Base-by-base conservation (phyloP, 2,329 filamentous ascomycete species). In the Cladophialophora bantiana region DNA sequence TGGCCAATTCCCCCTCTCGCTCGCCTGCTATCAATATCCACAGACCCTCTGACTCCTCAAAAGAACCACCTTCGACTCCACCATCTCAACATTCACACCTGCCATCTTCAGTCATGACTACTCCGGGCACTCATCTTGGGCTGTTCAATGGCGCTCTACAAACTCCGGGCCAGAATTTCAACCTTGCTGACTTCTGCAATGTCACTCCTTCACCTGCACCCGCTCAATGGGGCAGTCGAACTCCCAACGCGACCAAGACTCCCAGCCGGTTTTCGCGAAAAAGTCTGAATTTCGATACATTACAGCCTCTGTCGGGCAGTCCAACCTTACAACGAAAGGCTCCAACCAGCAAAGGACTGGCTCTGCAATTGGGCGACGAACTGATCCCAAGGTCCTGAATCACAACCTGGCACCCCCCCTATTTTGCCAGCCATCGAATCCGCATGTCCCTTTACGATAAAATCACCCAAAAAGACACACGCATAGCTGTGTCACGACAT, bases 101-200 rank as follows among this genome's bases (percentile, higher is more conserved):
- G 53, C 81, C 82, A 58, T 82, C 84, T 62, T 75, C 81, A 58
- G 75, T 83, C 52, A 78, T 88, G 62, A 83, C 85, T 35, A 88
- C 86, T 12, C 83, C 86, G 83, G 71, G 91, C 87, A 60, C 83
- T 91, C 71, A 69, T 55, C 59, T 73, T 31, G 69, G 93, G 88
- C 26, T 96, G 88, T 64, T 96, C 89, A 32, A 93, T 94, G 87
- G 94, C 95, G 87, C 89, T 53, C 84, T 85, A 57, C 85, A 89
- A 59, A 98, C 94, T 0, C 94, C 94, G 0, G 90, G 90, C 15
- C 91, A 94, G 75, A 87, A 84, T 58, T 96, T 98, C 79, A 96
- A 98, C 81, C 96, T 98, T 80, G 88, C 93, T 60, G 95, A 99
- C 77, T 99, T 97, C 79, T 90, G 98, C 76, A 97, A 98, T 80